Percentiles rank a stretch among this genome's conserved stretches.
These are phyloP conservation scores for Pilasporangium apinafurcum DNA, from an alignment of 352 stramenopile genomes.

Conservation along the genomic window DNA sequence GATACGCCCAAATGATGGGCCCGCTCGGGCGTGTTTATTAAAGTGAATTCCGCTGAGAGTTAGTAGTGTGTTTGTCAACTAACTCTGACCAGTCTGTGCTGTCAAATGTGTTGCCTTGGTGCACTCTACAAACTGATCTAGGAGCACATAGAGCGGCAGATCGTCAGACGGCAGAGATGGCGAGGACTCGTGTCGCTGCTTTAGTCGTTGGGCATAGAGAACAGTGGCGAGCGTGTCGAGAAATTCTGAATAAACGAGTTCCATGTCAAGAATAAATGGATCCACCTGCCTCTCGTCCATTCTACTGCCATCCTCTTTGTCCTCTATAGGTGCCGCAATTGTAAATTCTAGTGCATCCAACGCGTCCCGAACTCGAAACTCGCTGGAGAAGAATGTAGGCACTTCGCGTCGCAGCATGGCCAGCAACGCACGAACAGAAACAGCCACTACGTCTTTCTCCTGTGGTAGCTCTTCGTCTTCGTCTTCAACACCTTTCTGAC, in stretches of 20 bases:
- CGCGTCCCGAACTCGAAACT: slow-evolving; percentile 13
- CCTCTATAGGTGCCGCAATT: slow-evolving; percentile 1
- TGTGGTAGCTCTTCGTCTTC: background rate
- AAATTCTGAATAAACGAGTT: slow-evolving; percentile 54
- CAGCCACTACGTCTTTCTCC: background rate
- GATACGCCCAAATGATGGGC: slow-evolving; percentile 68
- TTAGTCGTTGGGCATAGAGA: slow-evolving; percentile 38
- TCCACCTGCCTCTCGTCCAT: slow-evolving; percentile 12
- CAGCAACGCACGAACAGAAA: slow-evolving; percentile 12
- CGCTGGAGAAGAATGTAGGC: slow-evolving; percentile 1
- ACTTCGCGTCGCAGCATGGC: slow-evolving; percentile 7
- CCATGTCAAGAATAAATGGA: slow-evolving; percentile 42
- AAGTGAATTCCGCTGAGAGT: too few relatives aligned
- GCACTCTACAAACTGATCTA: slow-evolving; percentile 38
- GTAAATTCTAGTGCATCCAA: slow-evolving; percentile 7
- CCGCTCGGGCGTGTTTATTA: slow-evolving; percentile 58
- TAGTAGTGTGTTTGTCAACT: too few relatives aligned
- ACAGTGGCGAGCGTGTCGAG: slow-evolving; percentile 41
- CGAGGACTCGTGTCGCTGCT: slow-evolving; percentile 14
- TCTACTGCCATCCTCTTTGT: background rate
- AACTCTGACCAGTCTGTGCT: too few relatives aligned
- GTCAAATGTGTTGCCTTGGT: too few relatives aligned
- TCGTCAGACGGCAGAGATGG: background rate
- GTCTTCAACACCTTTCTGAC: background rate
- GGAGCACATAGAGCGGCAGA: slow-evolving; percentile 27